Percentiles rank a stretch among this genome's conserved stretches.
Evolutionary conservation across 306 rosid species (phyloP).

Genomic region (Cucumis hystrix): DNA sequence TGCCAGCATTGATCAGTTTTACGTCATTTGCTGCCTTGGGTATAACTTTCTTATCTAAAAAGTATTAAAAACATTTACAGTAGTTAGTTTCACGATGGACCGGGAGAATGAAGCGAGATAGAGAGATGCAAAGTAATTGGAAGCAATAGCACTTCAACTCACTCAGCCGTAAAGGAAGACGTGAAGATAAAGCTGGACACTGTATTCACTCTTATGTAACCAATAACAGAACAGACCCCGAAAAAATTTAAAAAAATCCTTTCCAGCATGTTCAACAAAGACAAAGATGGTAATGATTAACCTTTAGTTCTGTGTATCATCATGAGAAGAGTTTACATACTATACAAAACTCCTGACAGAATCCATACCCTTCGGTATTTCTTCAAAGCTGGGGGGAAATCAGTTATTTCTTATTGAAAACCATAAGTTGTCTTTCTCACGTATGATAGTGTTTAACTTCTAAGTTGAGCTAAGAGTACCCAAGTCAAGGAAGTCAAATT

Average conservation of each 20-base stretch:
- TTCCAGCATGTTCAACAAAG: neutral
- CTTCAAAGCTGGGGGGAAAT: neutral
- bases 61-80: constrained; percentile 8
- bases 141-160: neutral
- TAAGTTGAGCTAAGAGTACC: neutral
- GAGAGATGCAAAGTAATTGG: neutral
- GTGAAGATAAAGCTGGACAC: neutral
- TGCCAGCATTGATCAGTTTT: constrained; percentile 73
- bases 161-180: neutral
- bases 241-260: neutral
- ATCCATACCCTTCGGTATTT: neutral
- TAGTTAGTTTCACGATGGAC: constrained; percentile 5
- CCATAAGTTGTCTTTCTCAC: neutral
- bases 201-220: neutral
- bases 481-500: neutral
- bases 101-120: neutral
- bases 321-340: neutral
- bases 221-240: neutral
- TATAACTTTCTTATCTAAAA: constrained; percentile 50
- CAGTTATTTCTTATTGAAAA: neutral
- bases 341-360: neutral
- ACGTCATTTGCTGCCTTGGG: constrained; percentile 82
- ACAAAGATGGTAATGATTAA: neutral
- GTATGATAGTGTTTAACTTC: neutral
- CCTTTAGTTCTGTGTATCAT: neutral